Conservation (phyloP, 1,139 yeast species). For the Saccharomyces pastorianus region DNA sequence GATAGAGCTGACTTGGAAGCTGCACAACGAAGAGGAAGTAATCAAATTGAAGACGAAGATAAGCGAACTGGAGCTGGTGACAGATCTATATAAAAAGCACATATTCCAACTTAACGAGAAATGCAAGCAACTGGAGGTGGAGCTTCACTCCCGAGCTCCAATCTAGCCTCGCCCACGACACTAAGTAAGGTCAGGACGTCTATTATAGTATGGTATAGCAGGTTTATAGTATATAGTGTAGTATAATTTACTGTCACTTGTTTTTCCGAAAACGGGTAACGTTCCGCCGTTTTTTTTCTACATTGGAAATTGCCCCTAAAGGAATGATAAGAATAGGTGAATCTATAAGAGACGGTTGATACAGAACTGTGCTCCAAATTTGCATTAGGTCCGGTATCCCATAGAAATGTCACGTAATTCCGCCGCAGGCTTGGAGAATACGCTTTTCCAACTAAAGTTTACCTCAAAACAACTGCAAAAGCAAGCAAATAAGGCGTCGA, state of each 20-base stretch:
- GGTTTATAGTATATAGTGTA: not conserved
- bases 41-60: slow-evolving; percentile 64
- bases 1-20: slow-evolving; percentile 4
- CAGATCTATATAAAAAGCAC: slow-evolving; percentile 76
- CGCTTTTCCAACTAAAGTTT: slow-evolving; percentile 43
- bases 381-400: not conserved
- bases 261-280: not conserved
- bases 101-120: slow-evolving; percentile 63
- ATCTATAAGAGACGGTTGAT: not conserved
- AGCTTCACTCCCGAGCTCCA: slow-evolving; percentile 6
- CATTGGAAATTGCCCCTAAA: not conserved
- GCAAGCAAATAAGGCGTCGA: slow-evolving; percentile 85
- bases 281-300: not conserved
- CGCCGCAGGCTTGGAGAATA: slow-evolving; percentile 29
- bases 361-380: not conserved
- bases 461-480: slow-evolving; percentile 88
- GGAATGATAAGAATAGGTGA: not conserved
- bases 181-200: slow-evolving; percentile 3
- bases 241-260: not conserved
- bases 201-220: not conserved
- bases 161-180: not conserved
- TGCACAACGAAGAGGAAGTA: slow-evolving; percentile 37
- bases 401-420: slow-evolving; percentile 26
- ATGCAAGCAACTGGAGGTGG: slow-evolving; percentile 17
- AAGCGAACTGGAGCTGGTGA: slow-evolving; percentile 81